phyloP scores from a whole-genome alignment of 306 rosid genomes.

The Coriaria nepalensis region DNA sequence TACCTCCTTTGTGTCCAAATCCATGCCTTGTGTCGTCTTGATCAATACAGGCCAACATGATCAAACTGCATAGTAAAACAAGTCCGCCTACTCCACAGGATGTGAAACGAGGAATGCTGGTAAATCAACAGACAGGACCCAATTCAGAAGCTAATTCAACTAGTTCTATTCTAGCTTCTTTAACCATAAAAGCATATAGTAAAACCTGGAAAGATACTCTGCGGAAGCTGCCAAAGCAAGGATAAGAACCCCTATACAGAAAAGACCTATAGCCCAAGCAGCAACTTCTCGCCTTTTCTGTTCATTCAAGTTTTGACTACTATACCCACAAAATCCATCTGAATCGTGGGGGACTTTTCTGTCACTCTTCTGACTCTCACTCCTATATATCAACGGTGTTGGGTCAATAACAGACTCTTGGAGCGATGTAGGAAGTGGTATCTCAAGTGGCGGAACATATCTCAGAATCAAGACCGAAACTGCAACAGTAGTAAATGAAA shows the following conservation, averaged over 20 bases:
- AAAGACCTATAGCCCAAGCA: constrained; percentile 47
- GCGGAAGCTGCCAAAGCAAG: constrained; percentile 46
- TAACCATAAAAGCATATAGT: too few relatives aligned
- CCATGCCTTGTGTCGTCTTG: constrained; percentile 55
- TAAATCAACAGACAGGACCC: constrained; percentile 6
- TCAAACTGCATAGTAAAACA: constrained; percentile 29
- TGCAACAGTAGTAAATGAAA: constrained; percentile 57
- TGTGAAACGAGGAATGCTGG: constrained; percentile 35
- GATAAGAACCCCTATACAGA: constrained; percentile 44
- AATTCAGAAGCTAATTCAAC: too few relatives aligned
- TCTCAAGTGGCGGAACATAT: constrained; percentile 61
- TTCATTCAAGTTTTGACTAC: constrained; percentile 20
- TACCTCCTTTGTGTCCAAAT: constrained; percentile 68
- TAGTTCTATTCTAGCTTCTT: too few relatives aligned
- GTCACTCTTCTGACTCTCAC: constrained; percentile 17
- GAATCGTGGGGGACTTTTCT: constrained; percentile 13
- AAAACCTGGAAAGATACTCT: constrained; percentile 39
- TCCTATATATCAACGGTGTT: constrained; percentile 20
- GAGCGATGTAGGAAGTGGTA: constrained; percentile 40
- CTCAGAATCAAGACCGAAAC: constrained; percentile 61
- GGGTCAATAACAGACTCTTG: constrained; percentile 23
- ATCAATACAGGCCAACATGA: constrained; percentile 32
- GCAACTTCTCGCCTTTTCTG: constrained; percentile 50
- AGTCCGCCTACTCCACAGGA: constrained; percentile 37
- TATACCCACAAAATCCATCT: constrained; percentile 20